These are phyloP conservation scores for Fraxinus albicans DNA, from an alignment of 305 asterid species.

Conservation along the genomic window DNA sequence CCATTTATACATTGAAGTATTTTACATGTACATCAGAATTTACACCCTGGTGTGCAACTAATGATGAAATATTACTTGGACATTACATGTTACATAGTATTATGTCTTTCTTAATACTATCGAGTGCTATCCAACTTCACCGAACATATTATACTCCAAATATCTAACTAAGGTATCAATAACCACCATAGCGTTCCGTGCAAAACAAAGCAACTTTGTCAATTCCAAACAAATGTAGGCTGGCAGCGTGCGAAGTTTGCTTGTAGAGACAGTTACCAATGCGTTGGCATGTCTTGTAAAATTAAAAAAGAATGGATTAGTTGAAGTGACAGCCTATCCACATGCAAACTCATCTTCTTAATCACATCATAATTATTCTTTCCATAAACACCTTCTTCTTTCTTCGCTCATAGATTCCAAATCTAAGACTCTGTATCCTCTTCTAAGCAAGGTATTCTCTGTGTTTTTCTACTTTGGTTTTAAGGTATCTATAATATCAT, in stretches of 20 bases:
- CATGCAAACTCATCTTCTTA: slow-evolving; percentile 27
- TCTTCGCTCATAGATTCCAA: slow-evolving; percentile 21
- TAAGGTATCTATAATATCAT: neutral
- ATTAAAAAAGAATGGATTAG: slow-evolving; percentile 23
- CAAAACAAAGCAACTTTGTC: neutral
- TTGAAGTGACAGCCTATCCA: slow-evolving; percentile 51
- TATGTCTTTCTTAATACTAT: too few species aligned
- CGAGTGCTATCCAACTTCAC: neutral
- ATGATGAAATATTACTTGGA: too few species aligned
- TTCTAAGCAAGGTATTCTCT: slow-evolving; percentile 29
- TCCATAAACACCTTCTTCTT: neutral
- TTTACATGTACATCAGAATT: too few species aligned
- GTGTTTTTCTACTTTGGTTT: neutral
- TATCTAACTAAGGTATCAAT: neutral
- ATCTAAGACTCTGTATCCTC: slow-evolving; percentile 22
- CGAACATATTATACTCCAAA: neutral
- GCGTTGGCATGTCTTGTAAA: slow-evolving; percentile 39
- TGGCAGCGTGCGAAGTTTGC: slow-evolving; percentile 33
- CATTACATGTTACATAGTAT: neutral
- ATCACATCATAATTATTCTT: neutral
- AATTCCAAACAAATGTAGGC: neutral
- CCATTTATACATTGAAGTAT: too few species aligned
- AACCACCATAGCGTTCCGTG: neutral
- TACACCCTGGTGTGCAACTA: too few species aligned
- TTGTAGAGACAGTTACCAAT: slow-evolving; percentile 38